Conservation (phyloP, 345 rosid genomes). For the Geranium brycei region DNA sequence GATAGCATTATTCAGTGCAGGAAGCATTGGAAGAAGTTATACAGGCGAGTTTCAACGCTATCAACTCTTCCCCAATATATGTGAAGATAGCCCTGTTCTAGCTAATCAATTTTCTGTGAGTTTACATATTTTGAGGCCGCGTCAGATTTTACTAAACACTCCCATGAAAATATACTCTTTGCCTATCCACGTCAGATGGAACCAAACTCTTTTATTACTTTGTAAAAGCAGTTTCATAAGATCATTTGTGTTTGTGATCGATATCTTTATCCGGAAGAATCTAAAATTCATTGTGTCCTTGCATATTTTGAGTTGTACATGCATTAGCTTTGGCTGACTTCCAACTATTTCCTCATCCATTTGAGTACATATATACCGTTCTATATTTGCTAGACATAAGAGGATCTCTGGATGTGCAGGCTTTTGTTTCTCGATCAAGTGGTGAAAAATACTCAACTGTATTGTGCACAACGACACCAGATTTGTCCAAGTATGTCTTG, state of each 20-base stretch:
- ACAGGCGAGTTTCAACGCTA: constrained; percentile 84
- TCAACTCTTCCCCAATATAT: constrained; percentile 65
- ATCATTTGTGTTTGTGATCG: neutral
- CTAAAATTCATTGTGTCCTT: too few relatives aligned
- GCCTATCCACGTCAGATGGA: neutral
- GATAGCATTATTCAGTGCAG: constrained; percentile 31
- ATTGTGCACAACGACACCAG: constrained; percentile 45
- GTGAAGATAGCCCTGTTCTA: constrained; percentile 65
- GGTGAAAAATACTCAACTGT: constrained; percentile 65
- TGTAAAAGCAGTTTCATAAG: neutral
- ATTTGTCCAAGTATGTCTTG: constrained; percentile 38
- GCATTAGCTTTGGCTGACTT: neutral
- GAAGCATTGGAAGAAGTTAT: constrained; percentile 86
- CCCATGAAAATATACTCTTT: neutral
- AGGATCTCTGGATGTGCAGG: constrained; percentile 28
- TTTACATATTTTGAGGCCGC: constrained; percentile 7
- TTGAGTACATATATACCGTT: neutral
- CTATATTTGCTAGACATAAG: neutral
- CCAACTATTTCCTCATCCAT: too few relatives aligned
- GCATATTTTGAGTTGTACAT: neutral
- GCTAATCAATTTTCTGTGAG: constrained; percentile 96
- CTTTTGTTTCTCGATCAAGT: constrained; percentile 62
- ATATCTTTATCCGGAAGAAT: too few relatives aligned
- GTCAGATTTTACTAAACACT: neutral
- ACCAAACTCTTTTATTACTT: neutral